Evolutionary conservation across 805 yeast genomes (phyloP), one percentile per base, ranked within the genome.

Genomic region (Candida xiaguanensis): DNA sequence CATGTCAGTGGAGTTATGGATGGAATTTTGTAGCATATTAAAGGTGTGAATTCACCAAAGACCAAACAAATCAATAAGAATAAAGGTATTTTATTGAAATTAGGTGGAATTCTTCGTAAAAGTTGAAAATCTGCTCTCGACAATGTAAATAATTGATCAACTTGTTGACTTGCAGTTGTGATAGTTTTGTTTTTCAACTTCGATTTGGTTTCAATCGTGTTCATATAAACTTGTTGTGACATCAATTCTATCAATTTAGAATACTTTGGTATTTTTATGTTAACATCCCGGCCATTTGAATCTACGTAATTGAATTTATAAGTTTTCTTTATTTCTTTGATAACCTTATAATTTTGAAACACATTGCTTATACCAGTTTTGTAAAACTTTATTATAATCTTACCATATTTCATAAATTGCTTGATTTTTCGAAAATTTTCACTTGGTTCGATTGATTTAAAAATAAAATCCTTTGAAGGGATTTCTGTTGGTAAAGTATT

Each of bases 1-100:
- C 84, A 79, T 8, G 82, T 78, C 60, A 70, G 71, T 8, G 84
- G 82, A 1, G 80, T 70, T 4, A 79, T 50, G 44, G 73, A 75
- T 0, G 85, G 85, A 36, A 77, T 52, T 3, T 64, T 53, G 39
- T 69, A 75, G 50, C 82, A 77, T 4, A 80, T 45, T 1, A 75
- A 15, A 0, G 82, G 81, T 0, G 82, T 74, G 36, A 61, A 50
- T 47, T 80, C 86, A 50, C 74, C 74, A 52, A 77, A 78, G 2
- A 77, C 46, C 19, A 73, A 33, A 34, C 73, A 61, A 5, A 77
- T 45, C 2, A 77, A 31, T 1, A 71, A 67, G 56, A 80, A 79
- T n/a, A 58, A 17, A 2, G 85, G 85, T 14, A 80, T 47, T 52
- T 77, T 78, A 51, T 58, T 43, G 34, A 74, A 58, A 50, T 82